phyloP scores from a whole-genome alignment of 1,284 basidiomycete species.

The Pterulicium gracile region DNA sequence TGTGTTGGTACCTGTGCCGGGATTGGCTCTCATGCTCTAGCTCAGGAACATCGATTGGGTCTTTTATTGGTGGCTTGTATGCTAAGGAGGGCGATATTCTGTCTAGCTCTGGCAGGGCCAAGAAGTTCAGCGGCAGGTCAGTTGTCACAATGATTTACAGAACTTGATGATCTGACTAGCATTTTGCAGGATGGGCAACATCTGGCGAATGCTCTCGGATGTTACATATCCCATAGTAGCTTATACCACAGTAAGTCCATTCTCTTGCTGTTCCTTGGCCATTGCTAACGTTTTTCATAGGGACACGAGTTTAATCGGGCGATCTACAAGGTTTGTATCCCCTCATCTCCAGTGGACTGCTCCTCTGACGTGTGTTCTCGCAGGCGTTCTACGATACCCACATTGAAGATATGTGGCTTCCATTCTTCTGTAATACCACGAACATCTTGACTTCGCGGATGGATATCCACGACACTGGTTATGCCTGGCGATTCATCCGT shows the following conservation, averaged over 20 bases:
- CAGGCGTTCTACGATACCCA: constrained; percentile 87
- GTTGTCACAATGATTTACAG: no score
- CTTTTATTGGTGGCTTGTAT: constrained; percentile 93
- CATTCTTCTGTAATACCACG: constrained; percentile 98
- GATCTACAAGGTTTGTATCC: constrained; percentile 58
- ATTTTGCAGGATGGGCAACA: constrained; percentile 85
- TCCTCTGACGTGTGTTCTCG: constrained; percentile 7
- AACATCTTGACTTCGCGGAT: constrained; percentile 95
- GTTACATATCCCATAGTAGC: constrained; percentile 96
- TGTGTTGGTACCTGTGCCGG: neutral
- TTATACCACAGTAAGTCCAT: constrained; percentile 79
- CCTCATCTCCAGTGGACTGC: neutral
- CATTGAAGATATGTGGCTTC: constrained; percentile 99
- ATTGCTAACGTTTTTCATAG: constrained; percentile 23
- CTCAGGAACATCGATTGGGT: constrained; percentile 75
- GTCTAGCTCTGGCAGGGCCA: constrained; percentile 78
- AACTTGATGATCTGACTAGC: no score
- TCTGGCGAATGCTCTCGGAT: constrained; percentile 92
- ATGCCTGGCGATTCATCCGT: constrained; percentile 88
- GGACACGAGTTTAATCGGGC: constrained; percentile 87
- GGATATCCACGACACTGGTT: constrained; percentile 96
- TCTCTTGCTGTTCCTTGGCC: constrained; percentile 11
- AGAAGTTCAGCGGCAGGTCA: constrained; percentile 67
- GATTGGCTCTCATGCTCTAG: neutral
- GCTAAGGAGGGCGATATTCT: constrained; percentile 89